These are phyloP conservation scores for Nakaseomyces uthaithaninus DNA, from an alignment of 1,139 yeast species.

Conservation along the genomic window DNA sequence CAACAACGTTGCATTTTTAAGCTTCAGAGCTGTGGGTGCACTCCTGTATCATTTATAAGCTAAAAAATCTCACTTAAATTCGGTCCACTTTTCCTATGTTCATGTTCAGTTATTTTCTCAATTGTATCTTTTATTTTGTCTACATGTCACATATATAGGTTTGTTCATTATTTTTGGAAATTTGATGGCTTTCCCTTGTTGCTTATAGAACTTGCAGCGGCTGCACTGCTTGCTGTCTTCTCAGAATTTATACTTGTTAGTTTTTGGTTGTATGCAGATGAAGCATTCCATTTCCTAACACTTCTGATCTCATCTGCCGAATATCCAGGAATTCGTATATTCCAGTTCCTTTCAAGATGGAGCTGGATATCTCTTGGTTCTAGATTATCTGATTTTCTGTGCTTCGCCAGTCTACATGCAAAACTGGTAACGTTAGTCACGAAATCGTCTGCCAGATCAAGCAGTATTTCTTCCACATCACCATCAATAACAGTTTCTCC, in stretches of 20 bases:
- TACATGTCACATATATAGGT: not conserved
- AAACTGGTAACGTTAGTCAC: conserved; percentile 83
- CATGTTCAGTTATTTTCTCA: too few species aligned
- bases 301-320: conserved; percentile 84
- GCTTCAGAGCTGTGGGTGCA: too few species aligned
- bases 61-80: too few species aligned
- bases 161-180: conserved; percentile 4
- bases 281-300: conserved; percentile 74
- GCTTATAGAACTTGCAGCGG: conserved; percentile 11
- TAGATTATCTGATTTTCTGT: conserved; percentile 78
- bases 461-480: conserved; percentile 82
- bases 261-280: conserved; percentile 62
- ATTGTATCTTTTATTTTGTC: too few species aligned
- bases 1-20: too few species aligned
- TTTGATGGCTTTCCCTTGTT: conserved; percentile 1
- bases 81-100: too few species aligned
- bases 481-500: conserved; percentile 91
- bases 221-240: conserved; percentile 10
- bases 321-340: conserved; percentile 87
- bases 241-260: conserved; percentile 47
- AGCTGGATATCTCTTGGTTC: conserved; percentile 87
- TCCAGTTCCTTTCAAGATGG: conserved; percentile 92
- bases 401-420: conserved; percentile 92
- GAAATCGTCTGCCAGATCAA: conserved; percentile 94
- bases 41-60: too few species aligned